Base-by-base conservation (phyloP, 208 protist species). In the Leishmania aethiopica region DNA sequence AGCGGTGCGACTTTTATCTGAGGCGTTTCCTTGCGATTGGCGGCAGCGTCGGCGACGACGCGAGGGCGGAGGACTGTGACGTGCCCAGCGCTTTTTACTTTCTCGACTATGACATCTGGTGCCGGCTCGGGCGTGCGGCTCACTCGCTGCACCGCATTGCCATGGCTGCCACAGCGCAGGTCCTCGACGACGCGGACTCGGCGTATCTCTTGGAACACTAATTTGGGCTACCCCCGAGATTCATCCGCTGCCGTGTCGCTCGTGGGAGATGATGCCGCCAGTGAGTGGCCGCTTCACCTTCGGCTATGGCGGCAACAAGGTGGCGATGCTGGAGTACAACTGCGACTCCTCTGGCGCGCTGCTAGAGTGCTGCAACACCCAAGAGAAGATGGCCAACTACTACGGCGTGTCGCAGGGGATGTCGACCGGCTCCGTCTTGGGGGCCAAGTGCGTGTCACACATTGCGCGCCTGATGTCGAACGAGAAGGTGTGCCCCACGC, bases 251-350 rank as follows among this genome's bases (percentile, higher is more conserved):
- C 83, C 93, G 74, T 88, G 90, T 25, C 84, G 80, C 53, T 90
- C 88, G 59, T 94, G 89, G 86, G 86, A 93, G 75, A 75, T 89
- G 67, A 92, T 83, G 32, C 92, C 85, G 11, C 64, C 91, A 40
- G 89, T 95, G 82, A 73, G 86, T 59, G 91, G 92, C 77, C 89
- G 91, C 47, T 95, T 97, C 74, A 92, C 95, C 86, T 96, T 97
- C 85, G 91, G 91, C 59, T 95, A 91, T 70, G 87, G 95, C 72
- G 93, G 92, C 40, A 87, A 93, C 74, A 78, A 83, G 10, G 84
- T 97, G 25, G 83, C 88, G 13, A 91, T 96, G 88, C 87, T 97
- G 6, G 89, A 95, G 83, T 95, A 95, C 90, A 96, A 95, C 87
- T 94, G 91, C 79, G 91, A 96, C 76, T 94, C 90, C 51, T 95